A percentile compares a stretch with the other conserved stretches of the same genome.
These are phyloP conservation scores for Saccharomyces hybrid DNA, from an alignment of 1,139 yeast genomes.

Conservation along the genomic window DNA sequence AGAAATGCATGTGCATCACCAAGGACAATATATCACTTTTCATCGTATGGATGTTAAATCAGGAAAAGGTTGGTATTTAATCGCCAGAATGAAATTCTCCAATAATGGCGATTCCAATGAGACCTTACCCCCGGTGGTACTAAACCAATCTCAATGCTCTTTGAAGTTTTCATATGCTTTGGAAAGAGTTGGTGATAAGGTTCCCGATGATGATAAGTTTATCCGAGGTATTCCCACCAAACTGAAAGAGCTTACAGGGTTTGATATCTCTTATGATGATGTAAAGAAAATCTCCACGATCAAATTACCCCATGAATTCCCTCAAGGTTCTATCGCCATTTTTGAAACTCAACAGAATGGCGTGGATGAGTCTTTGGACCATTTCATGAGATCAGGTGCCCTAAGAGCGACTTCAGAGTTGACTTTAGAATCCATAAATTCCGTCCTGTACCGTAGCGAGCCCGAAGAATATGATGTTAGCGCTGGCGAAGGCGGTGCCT, in stretches of 20 bases:
- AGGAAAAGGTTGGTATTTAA: slow-evolving; percentile 82
- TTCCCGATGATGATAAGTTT: slow-evolving; percentile 34
- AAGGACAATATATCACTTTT: slow-evolving; percentile 84
- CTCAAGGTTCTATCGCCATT: slow-evolving; percentile 87
- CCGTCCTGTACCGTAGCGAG: slow-evolving; percentile 68
- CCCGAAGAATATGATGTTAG: slow-evolving; percentile 83
- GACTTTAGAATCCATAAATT: slow-evolving; percentile 64
- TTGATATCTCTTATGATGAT: slow-evolving; percentile 41
- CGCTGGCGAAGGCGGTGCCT: slow-evolving; percentile 62
- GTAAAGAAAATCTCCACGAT: slow-evolving; percentile 43
- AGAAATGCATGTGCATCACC: slow-evolving; percentile 93
- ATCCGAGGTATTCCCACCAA: slow-evolving; percentile 60
- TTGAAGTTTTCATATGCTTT: slow-evolving; percentile 56
- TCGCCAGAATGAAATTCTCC: slow-evolving; percentile 76
- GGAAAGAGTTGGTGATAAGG: slow-evolving; percentile 45
- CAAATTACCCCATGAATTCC: slow-evolving; percentile 52
- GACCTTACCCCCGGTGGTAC: slow-evolving; percentile 47
- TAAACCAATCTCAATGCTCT: slow-evolving; percentile 61
- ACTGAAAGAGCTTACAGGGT: slow-evolving; percentile 46
- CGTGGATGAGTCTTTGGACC: slow-evolving; percentile 58
- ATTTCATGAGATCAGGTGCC: slow-evolving; percentile 64
- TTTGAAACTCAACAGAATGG: slow-evolving; percentile 55
- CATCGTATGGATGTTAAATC: slow-evolving; percentile 78
- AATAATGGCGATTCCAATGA: slow-evolving; percentile 39
- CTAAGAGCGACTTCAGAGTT: slow-evolving; percentile 58